Evolutionary conservation across 495 filamentous ascomycete species (phyloP).

Genomic region (Lasiosphaeris hirsuta): DNA sequence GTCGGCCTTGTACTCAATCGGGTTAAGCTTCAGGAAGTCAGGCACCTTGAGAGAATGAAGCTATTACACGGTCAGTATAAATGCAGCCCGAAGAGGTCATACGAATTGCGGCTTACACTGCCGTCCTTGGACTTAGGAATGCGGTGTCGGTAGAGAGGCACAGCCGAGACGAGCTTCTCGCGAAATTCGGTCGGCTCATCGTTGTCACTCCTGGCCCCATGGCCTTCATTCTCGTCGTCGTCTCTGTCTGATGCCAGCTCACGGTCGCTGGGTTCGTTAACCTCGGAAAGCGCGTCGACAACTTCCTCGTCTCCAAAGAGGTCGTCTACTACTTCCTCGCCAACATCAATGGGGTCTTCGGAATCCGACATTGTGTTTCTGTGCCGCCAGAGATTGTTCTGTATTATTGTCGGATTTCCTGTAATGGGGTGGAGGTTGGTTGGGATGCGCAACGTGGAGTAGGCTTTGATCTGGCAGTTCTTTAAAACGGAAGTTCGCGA

Average conservation of each 20-base stretch:
- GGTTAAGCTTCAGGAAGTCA: slow-evolving; percentile 71
- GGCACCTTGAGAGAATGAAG: slow-evolving; percentile 77
- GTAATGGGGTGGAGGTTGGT: background rate
- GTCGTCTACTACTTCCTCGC: slow-evolving; percentile 56
- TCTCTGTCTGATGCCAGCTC: slow-evolving; percentile 83
- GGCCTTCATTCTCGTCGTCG: slow-evolving; percentile 36
- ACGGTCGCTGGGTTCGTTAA: slow-evolving; percentile 55
- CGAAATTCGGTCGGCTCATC: slow-evolving; percentile 43
- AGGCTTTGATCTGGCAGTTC: too few species aligned
- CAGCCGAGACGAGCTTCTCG: slow-evolving; percentile 55
- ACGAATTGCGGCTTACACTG: slow-evolving; percentile 40
- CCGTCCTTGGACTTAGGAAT: slow-evolving; percentile 70
- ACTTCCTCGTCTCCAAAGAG: slow-evolving; percentile 60
- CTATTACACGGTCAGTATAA: slow-evolving; percentile 38
- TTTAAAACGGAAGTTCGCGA: too few species aligned
- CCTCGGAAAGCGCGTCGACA: slow-evolving; percentile 28
- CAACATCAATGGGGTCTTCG: slow-evolving; percentile 47
- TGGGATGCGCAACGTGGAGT: too few species aligned
- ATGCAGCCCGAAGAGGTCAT: background rate
- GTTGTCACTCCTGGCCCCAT: slow-evolving; percentile 38
- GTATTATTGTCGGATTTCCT: slow-evolving; percentile 37
- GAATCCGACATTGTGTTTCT: slow-evolving; percentile 46
- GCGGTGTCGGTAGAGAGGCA: slow-evolving; percentile 59
- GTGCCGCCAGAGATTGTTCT: background rate
- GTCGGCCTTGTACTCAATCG: slow-evolving; percentile 67